Percentiles rank a stretch among this genome's conserved stretches.
Evolutionary conservation across 2,329 filamentous ascomycete species (phyloP).

Genomic region (Ilyonectria sp.): DNA sequence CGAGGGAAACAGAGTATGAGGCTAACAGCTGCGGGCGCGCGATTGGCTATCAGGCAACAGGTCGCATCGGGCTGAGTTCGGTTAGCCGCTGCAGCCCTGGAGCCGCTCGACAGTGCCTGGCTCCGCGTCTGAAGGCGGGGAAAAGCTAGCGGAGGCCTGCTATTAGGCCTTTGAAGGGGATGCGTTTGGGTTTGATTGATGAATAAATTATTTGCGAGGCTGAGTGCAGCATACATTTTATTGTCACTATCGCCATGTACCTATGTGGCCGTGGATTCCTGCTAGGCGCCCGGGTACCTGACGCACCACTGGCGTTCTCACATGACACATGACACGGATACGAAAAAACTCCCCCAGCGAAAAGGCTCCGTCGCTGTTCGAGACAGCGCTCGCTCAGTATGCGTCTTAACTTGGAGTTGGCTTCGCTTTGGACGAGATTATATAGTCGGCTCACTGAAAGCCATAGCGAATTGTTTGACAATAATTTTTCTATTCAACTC

Average conservation of each 20-base stretch:
- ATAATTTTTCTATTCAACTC: neutral
- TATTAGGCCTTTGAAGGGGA: neutral
- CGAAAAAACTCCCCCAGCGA: constrained; percentile 22
- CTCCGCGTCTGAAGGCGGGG: constrained; percentile 8
- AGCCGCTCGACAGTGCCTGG: too few species aligned
- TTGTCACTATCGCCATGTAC: constrained; percentile 31
- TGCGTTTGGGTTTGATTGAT: neutral
- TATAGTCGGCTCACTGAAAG: neutral
- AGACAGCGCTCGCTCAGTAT: constrained; percentile 4
- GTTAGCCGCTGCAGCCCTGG: constrained; percentile 37
- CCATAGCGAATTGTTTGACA: neutral
- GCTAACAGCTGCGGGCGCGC: constrained; percentile 38
- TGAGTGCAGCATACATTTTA: constrained; percentile 1
- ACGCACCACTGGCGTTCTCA: constrained; percentile 32
- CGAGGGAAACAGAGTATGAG: constrained; percentile 45
- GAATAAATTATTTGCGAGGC: neutral
- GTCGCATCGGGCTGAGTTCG: constrained; percentile 37
- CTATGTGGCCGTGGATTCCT: constrained; percentile 30
- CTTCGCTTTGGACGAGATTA: neutral
- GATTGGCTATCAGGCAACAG: constrained; percentile 42
- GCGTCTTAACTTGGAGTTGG: constrained; percentile 17
- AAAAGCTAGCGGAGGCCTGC: constrained; percentile 5
- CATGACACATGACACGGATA: constrained; percentile 41
- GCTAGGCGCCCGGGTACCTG: constrained; percentile 39
- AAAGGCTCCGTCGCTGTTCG: constrained; percentile 5